Base-by-base conservation (phyloP, 306 rosid genomes). In the Cicer yamashitae region DNA sequence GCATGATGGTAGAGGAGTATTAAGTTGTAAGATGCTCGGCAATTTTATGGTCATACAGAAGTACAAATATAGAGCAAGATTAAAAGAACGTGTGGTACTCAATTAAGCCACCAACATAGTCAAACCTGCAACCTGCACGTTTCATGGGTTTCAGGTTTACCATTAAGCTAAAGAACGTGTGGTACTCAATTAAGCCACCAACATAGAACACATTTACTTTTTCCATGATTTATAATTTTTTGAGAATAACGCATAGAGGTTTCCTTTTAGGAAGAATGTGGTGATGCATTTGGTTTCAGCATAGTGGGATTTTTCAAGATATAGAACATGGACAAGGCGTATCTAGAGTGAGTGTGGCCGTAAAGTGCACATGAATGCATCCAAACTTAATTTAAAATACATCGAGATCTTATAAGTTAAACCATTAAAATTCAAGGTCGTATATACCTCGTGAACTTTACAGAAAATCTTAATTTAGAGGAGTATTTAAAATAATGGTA, bases 281-380 rank as follows among this genome's bases (percentile, higher is more conserved):
- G 34, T 69, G 47, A 60, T 52, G 25, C 46, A 69, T 30, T 69
- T 69, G 58, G 25, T 70, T 48, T 67, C 8, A 67, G 61, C 7
- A 37, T 69, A 34, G 18, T 70, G 50, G 43, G 62, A 70, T 8
- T 37, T 47, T 70, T 52, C 38, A 70, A 52, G 38, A 70, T 52
- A 70, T 17, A 70, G 63, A 70, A 37, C 37, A 53, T 53, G 34
- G 46, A 70, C 18, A 67, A 45, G 58, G 53, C 14, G 6, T 66
- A 20, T 14, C 67, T 73, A 57, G 11, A 58, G 56, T 25, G 56
- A 43, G 45, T 43, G 17, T 22, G 44, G 40, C 25, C 22, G 54
- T 57, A 22, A 73, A 17, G 53, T 39, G 37, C 51, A 71, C 7
- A 44, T 44, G 17, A 66, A 10, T 66, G 54, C 45, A 71, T 71